Conservation (phyloP, 768 basidiomycete genomes). For the Boletus rex-veris region DNA sequence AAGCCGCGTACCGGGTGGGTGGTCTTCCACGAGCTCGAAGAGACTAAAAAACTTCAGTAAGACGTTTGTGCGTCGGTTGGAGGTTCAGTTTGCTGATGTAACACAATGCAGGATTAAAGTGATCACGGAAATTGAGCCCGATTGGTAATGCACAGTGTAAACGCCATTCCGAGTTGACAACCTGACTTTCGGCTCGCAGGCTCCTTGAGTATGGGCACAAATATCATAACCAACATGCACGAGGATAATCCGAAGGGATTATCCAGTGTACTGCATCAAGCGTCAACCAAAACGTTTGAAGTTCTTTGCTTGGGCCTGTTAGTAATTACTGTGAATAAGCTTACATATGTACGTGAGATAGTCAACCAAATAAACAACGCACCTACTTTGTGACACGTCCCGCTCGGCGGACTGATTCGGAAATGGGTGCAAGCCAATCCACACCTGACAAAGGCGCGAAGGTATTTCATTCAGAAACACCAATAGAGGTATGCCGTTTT, state of each 20-base stretch:
- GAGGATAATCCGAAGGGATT: not conserved
- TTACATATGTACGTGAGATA: too few species aligned
- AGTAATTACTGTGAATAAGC: too few species aligned
- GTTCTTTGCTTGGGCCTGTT: too few species aligned
- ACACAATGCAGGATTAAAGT: conserved; percentile 68
- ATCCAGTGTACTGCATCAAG: not conserved
- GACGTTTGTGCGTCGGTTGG: conserved; percentile 22
- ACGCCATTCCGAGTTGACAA: not conserved
- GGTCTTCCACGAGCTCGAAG: conserved; percentile 92
- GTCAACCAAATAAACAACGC: too few species aligned
- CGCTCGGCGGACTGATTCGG: not conserved
- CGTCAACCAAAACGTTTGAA: not conserved
- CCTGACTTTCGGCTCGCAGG: conserved; percentile 29
- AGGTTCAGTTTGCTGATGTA: conserved; percentile 9
- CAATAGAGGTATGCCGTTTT: conserved; percentile 45
- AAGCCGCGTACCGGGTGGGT: conserved; percentile 92
- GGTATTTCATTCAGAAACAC: conserved; percentile 51
- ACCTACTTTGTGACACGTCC: not conserved
- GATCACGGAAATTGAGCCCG: conserved; percentile 90
- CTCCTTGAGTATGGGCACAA: conserved; percentile 50
- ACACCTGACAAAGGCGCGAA: conserved; percentile 52
- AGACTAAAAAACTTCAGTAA: conserved; percentile 92
- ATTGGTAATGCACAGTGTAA: conserved; percentile 58
- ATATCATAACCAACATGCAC: conserved; percentile 34
- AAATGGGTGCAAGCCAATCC: conserved; percentile 73